Evolutionary conservation across 306 rosid genomes (phyloP).

Genomic region (Vicia sativa): DNA sequence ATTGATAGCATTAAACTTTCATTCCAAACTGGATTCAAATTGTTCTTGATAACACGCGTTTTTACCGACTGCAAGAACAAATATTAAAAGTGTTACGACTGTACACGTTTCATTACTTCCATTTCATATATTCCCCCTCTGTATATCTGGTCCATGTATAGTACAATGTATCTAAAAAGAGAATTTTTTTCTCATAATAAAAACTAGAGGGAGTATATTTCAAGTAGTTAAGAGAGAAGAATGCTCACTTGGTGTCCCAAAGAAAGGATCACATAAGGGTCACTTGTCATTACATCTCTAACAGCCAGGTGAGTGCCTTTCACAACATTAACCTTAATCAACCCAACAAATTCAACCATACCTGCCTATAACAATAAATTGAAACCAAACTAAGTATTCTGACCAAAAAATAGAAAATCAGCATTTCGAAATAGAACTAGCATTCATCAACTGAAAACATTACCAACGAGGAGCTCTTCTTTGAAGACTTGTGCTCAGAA

Average conservation of each 20-base stretch:
- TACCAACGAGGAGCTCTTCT: constrained; percentile 73
- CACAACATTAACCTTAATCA: constrained; percentile 88
- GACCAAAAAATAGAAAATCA: not conserved
- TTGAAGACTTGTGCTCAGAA: constrained; percentile 55
- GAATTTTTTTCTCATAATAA: too few species aligned
- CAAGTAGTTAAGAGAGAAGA: constrained; percentile 30
- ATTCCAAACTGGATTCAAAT: constrained; percentile 91
- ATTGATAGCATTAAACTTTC: constrained; percentile 91
- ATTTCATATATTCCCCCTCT: not conserved
- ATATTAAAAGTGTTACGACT: constrained; percentile 21
- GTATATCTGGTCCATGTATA: too few species aligned
- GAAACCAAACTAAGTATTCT: constrained; percentile 41
- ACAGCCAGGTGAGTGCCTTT: constrained; percentile 84
- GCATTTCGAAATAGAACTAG: constrained; percentile 23
- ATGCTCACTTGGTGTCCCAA: constrained; percentile 89
- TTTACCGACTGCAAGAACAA: constrained; percentile 76
- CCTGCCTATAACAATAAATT: constrained; percentile 76
- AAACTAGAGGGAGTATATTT: not conserved
- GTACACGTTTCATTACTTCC: constrained; percentile 10
- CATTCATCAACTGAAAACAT: constrained; percentile 30
- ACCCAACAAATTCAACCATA: constrained; percentile 94
- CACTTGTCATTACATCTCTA: constrained; percentile 85
- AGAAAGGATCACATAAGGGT: constrained; percentile 89
- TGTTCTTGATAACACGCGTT: constrained; percentile 86
- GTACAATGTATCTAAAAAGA: too few species aligned